Percentiles rank a stretch among this genome's conserved stretches.
Conservation (phyloP, 306 rosid genomes). For the Dryas octopetala region DNA sequence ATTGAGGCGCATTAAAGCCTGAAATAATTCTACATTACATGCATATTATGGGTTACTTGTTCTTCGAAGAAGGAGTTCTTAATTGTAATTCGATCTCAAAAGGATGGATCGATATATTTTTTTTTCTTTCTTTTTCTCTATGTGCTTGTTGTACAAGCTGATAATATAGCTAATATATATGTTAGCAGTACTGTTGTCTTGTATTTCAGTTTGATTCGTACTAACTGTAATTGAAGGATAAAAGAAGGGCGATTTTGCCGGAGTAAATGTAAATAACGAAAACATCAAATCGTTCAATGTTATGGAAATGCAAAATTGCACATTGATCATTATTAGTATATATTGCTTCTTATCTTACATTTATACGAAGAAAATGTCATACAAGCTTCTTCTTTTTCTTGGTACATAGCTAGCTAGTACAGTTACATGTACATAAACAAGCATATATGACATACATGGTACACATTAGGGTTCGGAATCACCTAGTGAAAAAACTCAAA, state of each 20-base stretch:
- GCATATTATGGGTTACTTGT: not conserved
- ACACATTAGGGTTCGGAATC: no score
- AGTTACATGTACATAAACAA: no score
- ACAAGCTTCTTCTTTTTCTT: no score
- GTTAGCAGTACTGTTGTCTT: not conserved
- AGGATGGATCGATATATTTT: not conserved
- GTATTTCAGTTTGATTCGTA: not conserved
- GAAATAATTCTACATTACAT: constrained; percentile 1
- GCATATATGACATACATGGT: no score
- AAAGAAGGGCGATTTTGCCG: not conserved
- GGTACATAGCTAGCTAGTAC: no score
- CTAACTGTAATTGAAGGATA: not conserved
- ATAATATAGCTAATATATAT: not conserved
- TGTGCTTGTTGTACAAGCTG: not conserved
- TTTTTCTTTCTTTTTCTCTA: not conserved
- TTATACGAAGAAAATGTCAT: no score
- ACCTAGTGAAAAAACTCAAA: no score
- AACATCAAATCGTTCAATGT: not conserved
- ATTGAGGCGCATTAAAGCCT: constrained; percentile 62
- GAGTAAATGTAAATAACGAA: constrained; percentile 1
- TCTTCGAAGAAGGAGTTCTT: not conserved
- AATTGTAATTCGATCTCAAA: not conserved
- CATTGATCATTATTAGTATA: no score
- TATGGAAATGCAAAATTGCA: not conserved
- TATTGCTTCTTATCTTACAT: no score